Evolutionary conservation across 345 rosid species (phyloP), one percentile per base, ranked within the genome.

Genomic region (Pseudoturritis turrita): DNA sequence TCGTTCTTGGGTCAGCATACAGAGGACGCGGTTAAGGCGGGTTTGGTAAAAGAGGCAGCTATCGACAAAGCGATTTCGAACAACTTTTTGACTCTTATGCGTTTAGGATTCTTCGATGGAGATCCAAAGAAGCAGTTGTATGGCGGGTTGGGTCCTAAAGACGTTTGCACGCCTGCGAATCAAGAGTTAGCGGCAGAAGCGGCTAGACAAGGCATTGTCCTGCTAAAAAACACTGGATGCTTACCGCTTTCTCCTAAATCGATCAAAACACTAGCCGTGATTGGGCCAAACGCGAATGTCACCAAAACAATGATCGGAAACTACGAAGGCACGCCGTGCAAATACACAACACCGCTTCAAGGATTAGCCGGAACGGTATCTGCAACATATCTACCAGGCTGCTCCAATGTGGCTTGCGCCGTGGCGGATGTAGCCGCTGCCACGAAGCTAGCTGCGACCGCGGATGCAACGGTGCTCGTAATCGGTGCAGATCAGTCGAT

Each of bases 301-400:
- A 91, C 99, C 1, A 85, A 87, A 49, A 88, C 96, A 37, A 95
- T 95, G 99, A 91, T 95, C 14, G 99, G 99, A 45, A 95, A 95
- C 85, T 95, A 91, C 28, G 96, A 82, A 83, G 98, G 98, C 55
- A 82, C 67, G 2, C 99, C 99, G 1, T 95, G 99, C 65, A 89
- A 83, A 37, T 95, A 95, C 73, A 88, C 87, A 18, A 85, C 96
- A 1, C 96, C 99, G 6, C 80, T 95, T 65, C 90, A 86, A 22
- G 99, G 97, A 28, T 72, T 95, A 35, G 64, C 93, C 3, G 83
- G 79, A 3, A 22, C 71, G 0, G 99, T 87, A 35, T 19, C 88
- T 1, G 83, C 96, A 5, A 78, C 81, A 0, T 95, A 87, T 40
- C 62, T 23, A 10, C 75, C 92, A 0, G 99, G 97, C n/a, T 95